phyloP scores from a whole-genome alignment of 163 green algal species.

The Scenedesmus sp. region DNA sequence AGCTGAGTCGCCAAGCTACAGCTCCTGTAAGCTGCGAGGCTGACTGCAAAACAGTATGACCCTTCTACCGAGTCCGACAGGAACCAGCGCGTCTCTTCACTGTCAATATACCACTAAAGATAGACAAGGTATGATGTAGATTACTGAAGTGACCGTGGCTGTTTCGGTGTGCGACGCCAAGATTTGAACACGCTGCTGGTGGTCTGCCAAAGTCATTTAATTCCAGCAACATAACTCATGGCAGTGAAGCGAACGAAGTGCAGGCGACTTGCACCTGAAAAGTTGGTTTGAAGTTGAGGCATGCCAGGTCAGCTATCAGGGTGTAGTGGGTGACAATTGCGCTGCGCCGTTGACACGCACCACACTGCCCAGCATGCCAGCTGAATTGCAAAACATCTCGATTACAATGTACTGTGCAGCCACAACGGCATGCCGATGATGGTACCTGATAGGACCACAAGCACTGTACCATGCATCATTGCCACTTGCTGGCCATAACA shows the following conservation, averaged over 20 bases:
- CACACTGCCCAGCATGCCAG: neutral
- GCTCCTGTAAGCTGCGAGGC: neutral
- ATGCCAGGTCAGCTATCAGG: slow-evolving; percentile 14
- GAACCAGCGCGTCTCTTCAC: neutral
- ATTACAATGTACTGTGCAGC: neutral
- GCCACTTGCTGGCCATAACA: no score
- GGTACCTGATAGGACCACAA: neutral
- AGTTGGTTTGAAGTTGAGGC: neutral
- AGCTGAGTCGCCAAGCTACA: neutral
- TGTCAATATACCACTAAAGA: neutral
- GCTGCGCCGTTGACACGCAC: neutral
- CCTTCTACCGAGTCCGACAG: neutral
- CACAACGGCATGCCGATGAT: neutral
- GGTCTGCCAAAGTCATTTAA: neutral
- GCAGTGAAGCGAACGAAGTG: neutral
- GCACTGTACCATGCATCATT: no score
- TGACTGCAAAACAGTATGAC: neutral
- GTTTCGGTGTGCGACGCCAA: neutral
- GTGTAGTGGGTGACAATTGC: neutral
- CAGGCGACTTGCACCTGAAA: neutral
- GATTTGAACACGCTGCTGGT: neutral
- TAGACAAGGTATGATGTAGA: neutral
- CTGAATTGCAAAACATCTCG: neutral
- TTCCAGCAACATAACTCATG: neutral
- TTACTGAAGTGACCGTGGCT: neutral